Percentiles rank a stretch among this genome's conserved stretches.
Evolutionary conservation across 2,329 filamentous ascomycete species (phyloP).

Genomic region (Clarireedia monteithiana): DNA sequence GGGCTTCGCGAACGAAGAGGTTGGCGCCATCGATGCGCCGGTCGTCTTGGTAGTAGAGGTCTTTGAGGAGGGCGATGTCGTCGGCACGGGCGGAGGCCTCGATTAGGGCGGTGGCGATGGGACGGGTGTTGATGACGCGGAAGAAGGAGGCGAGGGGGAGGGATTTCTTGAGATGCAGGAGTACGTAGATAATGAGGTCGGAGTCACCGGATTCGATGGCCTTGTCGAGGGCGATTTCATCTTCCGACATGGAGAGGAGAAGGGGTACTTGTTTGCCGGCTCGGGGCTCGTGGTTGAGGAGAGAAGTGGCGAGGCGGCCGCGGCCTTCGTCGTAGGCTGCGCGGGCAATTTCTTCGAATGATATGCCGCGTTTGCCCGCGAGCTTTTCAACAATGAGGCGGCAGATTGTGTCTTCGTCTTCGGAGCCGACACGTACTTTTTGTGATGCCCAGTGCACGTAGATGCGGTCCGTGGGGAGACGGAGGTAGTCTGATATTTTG

Average conservation of each 20-base stretch:
- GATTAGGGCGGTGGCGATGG: conserved; percentile 80
- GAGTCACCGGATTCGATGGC: conserved; percentile 93
- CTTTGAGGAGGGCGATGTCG: conserved; percentile 78
- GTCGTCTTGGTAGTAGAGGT: conserved; percentile 96
- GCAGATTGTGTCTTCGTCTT: conserved; percentile 84
- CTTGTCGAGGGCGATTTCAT: conserved; percentile 90
- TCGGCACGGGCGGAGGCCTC: conserved; percentile 74
- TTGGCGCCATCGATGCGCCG: conserved; percentile 80
- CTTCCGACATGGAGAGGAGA: conserved; percentile 89
- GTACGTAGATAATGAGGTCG: conserved; percentile 83
- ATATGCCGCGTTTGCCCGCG: conserved; percentile 82
- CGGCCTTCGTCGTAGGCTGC: conserved; percentile 93
- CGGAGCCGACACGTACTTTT: conserved; percentile 78
- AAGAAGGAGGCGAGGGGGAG: conserved; percentile 88
- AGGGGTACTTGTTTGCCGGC: conserved; percentile 95
- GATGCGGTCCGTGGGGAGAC: conserved; percentile 78
- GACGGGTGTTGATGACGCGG: conserved; percentile 77
- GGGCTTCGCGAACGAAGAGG: conserved; percentile 76
- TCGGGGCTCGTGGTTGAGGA: conserved; percentile 88
- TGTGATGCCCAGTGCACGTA: conserved; percentile 96
- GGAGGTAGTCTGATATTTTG: conserved; percentile 79
- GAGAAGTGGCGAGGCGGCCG: conserved; percentile 76
- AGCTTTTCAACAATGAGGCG: conserved; percentile 79
- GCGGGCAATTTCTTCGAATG: conserved; percentile 87
- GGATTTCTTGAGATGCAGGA: conserved; percentile 83